Percentiles rank a stretch among this genome's conserved stretches.
phyloP scores from a whole-genome alignment of 305 asterid species.

The Solanum hybrid region DNA sequence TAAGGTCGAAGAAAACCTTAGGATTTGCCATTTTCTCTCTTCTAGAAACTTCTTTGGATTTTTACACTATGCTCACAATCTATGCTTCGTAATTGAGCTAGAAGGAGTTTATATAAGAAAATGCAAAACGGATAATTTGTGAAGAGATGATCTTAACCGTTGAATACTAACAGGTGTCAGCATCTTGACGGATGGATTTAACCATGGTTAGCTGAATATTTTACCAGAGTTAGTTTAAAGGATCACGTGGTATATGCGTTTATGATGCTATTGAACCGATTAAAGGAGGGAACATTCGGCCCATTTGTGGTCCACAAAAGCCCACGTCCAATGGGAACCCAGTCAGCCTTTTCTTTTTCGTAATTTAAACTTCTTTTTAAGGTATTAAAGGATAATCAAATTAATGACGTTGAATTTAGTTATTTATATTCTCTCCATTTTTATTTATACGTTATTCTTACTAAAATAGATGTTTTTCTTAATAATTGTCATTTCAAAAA shows the following conservation, averaged over 20 bases:
- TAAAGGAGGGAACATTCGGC: background rate
- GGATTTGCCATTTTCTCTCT: slow-evolving; percentile 38
- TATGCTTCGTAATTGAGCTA: background rate
- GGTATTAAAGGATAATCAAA: background rate
- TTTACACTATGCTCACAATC: background rate
- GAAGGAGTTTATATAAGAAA: background rate
- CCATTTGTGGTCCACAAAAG: background rate
- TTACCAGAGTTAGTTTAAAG: background rate
- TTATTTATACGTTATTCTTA: too few relatives aligned
- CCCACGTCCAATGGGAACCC: background rate
- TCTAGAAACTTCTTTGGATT: background rate
- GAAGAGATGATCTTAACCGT: background rate
- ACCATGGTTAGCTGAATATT: background rate
- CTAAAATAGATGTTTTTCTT: background rate
- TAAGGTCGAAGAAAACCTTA: slow-evolving; percentile 54
- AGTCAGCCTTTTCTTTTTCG: background rate
- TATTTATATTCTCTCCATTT: too few relatives aligned
- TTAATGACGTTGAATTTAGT: background rate
- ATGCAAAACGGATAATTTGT: background rate
- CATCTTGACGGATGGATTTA: background rate
- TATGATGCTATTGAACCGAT: background rate
- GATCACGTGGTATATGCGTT: background rate
- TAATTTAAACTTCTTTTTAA: background rate
- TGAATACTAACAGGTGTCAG: background rate
- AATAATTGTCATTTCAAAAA: too few relatives aligned